Evolutionary conservation across 2,329 filamentous ascomycete species (phyloP).

Genomic region (Trichoderma sp.): DNA sequence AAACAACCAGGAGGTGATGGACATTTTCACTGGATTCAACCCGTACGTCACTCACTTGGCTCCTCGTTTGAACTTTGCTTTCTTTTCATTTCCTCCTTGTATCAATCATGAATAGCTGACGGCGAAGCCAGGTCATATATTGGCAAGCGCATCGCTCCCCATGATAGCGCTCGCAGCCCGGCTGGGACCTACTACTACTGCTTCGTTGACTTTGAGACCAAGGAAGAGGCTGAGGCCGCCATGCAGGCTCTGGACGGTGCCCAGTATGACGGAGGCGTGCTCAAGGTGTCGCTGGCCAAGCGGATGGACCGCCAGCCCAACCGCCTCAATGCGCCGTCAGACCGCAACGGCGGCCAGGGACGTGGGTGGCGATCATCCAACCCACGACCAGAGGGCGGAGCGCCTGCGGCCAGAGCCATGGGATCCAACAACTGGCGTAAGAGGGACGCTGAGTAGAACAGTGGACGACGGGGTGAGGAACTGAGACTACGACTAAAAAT

Average conservation of each 20-base stretch:
- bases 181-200: slow-evolving; percentile 60
- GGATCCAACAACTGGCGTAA: slow-evolving; percentile 19
- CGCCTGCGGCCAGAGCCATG: slow-evolving; percentile 14
- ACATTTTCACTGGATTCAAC: slow-evolving; percentile 46
- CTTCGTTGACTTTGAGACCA: slow-evolving; percentile 60
- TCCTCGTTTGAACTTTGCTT: neutral
- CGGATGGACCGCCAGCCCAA: slow-evolving; percentile 8
- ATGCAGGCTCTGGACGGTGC: slow-evolving; percentile 33
- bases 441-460: neutral
- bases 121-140: slow-evolving; percentile 29
- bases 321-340: neutral
- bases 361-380: slow-evolving; percentile 1
- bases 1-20: slow-evolving; percentile 44
- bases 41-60: slow-evolving; percentile 28
- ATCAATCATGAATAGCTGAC: neutral
- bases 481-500: neutral
- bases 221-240: slow-evolving; percentile 52
- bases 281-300: slow-evolving; percentile 22
- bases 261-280: slow-evolving; percentile 24
- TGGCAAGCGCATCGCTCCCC: slow-evolving; percentile 56
- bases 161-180: slow-evolving; percentile 49
- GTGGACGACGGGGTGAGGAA: neutral
- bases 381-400: neutral
- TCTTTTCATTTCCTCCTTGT: neutral
- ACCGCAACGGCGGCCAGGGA: slow-evolving; percentile 6